Base-by-base conservation (phyloP, 2,329 filamentous ascomycete species). In the Geosmithia flava region DNA sequence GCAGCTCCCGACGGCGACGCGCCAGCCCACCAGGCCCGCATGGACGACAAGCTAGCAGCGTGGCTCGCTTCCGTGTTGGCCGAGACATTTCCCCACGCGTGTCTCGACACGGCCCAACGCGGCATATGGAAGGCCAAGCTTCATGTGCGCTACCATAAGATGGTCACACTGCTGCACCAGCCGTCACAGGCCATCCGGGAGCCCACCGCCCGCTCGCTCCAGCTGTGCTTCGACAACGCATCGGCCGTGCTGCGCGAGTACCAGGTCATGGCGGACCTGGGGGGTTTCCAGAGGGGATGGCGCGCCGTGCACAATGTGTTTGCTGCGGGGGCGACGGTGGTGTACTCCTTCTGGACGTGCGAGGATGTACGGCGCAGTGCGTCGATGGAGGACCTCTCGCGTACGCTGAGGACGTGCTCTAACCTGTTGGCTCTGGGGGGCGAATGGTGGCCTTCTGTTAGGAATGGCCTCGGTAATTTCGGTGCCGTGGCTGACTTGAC, bases 361-460 rank as follows among this genome's bases (percentile, higher is more conserved):
- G 5, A 50, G 0, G 46, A 47, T 2, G 55, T 60, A 1, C 54
- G 65, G 1, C 55, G 56, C 13, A 52, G 50, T 1, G 56, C 56
- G 1, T 53, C 53, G 0, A 47, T 48, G 0, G 19, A 49, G 3
- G 48, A 52, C 13, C 42, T 58, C 17, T 50, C 54, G 2, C 52
- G 47, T 30, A 54, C 50, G n/a, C 37, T 59, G 15, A 56, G 64
- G 7, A 58, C 53, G 0, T 66, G 63, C 42, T 65, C 63, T 0
- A 66, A 58, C 41, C 56, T 66, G 3, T 56, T 68, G 3, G 64
- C 60, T n/a, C 57, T 65, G 16, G 64, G 63, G 3, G 62, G 65
- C 3, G 63, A 67, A 47, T 67, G 64, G 64, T 68, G 65, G 65
- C 63, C 62, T 7, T 64, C 61, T 0, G 61, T 60, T 17, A 61